Conservation (phyloP, 2,329 filamentous ascomycete genomes). For the Plectosphaerella plurivora region DNA sequence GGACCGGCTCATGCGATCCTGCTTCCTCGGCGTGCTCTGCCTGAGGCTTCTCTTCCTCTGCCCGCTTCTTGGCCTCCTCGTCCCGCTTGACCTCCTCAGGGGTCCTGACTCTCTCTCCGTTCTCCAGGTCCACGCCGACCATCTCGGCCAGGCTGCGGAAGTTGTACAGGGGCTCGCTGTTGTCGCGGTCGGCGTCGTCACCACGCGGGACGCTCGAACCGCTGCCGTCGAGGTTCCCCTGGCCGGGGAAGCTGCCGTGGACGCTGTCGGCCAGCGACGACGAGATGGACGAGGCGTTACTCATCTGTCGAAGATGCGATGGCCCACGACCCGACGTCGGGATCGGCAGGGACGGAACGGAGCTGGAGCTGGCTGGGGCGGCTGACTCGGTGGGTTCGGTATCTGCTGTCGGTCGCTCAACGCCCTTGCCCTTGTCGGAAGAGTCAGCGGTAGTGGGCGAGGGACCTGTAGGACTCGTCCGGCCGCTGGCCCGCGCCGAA, state of each 20-base stretch:
- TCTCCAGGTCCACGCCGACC: slow-evolving; percentile 62
- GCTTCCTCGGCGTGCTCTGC: slow-evolving; percentile 30
- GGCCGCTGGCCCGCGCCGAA: slow-evolving; percentile 23
- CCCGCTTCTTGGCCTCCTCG: slow-evolving; percentile 25
- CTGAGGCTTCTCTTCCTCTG: slow-evolving; percentile 12
- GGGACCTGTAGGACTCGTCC: slow-evolving; percentile 23
- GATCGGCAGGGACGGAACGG: slow-evolving; percentile 36
- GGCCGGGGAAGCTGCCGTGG: slow-evolving; percentile 43
- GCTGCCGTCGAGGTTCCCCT: slow-evolving; percentile 39
- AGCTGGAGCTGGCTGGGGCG: slow-evolving; percentile 17
- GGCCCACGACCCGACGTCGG: slow-evolving; percentile 51
- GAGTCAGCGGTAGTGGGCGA: slow-evolving; percentile 17
- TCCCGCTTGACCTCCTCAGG: slow-evolving; percentile 23
- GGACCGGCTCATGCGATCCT: slow-evolving; percentile 9
- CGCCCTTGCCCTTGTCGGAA: slow-evolving; percentile 62
- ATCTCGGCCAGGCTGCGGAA: slow-evolving; percentile 84
- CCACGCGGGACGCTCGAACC: slow-evolving; percentile 46
- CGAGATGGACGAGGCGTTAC: slow-evolving; percentile 77
- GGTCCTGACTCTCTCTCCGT: slow-evolving; percentile 28
- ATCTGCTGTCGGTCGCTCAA: slow-evolving; percentile 47
- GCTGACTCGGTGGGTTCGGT: slow-evolving; percentile 15
- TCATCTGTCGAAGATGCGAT: slow-evolving; percentile 76
- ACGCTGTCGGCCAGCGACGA: slow-evolving; percentile 71
- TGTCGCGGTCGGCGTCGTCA: slow-evolving; percentile 45
- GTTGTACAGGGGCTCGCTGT: slow-evolving; percentile 80